A percentile compares a stretch with the other conserved stretches of the same genome.
These are phyloP conservation scores for Cicer chorassanicum DNA, from an alignment of 306 rosid genomes.

Conservation along the genomic window DNA sequence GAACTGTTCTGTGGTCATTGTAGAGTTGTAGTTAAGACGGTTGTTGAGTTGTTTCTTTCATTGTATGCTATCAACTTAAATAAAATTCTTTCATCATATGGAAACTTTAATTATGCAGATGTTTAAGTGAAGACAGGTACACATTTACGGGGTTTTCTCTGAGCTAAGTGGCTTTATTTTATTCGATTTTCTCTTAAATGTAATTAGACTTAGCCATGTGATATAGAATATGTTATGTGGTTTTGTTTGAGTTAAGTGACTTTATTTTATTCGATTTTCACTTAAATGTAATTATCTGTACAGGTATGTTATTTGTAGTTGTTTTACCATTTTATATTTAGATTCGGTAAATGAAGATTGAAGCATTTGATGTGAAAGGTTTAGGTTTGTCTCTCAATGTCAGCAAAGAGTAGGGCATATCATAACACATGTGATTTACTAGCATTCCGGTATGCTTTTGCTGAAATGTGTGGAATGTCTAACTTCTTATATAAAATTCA, in stretches of 20 bases:
- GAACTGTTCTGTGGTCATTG: conserved; percentile 73
- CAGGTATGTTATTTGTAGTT: background rate
- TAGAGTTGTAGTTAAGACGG: conserved; percentile 48
- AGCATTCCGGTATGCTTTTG: background rate
- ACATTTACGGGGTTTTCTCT: background rate
- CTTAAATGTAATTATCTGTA: background rate
- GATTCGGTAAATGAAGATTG: background rate
- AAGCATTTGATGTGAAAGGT: background rate
- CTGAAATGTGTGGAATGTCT: background rate
- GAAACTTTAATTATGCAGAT: conserved; percentile 20
- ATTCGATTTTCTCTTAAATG: conserved; percentile 4
- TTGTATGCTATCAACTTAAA: conserved; percentile 30
- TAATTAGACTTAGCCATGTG: background rate
- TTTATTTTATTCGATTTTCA: background rate
- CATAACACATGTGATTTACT: background rate
- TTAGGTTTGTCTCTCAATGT: conserved; percentile 16
- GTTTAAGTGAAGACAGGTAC: conserved; percentile 9
- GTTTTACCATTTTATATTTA: background rate
- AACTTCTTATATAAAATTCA: background rate
- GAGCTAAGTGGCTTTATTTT: background rate
- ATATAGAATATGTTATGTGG: too few relatives aligned
- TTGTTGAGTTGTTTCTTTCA: conserved; percentile 53
- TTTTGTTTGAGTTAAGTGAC: background rate
- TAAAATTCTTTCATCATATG: conserved; percentile 35
- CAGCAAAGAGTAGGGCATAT: conserved; percentile 2